Conservation (phyloP, 225 moss, liverwort and hornwort species). For the Sphagnum contortum region DNA sequence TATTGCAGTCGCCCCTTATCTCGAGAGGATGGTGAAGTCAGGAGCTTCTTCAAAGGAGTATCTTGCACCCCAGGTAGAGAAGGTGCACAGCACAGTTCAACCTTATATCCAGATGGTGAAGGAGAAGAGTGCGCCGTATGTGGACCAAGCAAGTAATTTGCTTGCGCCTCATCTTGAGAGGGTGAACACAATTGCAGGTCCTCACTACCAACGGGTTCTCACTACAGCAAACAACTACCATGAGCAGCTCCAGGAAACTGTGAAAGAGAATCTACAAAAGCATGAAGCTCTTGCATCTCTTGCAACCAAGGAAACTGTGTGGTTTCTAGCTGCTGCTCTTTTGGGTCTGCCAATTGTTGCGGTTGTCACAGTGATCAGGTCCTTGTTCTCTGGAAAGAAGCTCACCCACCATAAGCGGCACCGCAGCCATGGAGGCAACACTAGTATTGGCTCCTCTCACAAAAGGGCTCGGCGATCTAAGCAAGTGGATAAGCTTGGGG, state of each 20-base stretch:
- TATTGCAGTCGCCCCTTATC: constrained; percentile 31
- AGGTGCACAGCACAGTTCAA: constrained; percentile 24
- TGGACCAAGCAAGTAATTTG: constrained; percentile 16
- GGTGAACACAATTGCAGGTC: constrained; percentile 30
- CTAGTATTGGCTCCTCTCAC: constrained; percentile 11
- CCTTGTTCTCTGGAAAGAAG: constrained; percentile 11
- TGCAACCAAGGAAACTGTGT: constrained; percentile 15
- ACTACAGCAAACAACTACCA: constrained; percentile 25
- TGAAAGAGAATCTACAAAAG: constrained; percentile 14
- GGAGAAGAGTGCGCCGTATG: constrained; percentile 25
- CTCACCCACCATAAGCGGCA: constrained; percentile 29
- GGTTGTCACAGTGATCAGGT: constrained; percentile 20
- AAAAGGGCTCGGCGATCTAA: constrained; percentile 40
- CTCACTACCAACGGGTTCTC: constrained; percentile 32
- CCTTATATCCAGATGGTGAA: constrained; percentile 31
- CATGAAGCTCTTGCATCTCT: constrained; percentile 6
- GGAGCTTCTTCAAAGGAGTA: constrained; percentile 24
- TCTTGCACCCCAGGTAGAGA: constrained; percentile 31
- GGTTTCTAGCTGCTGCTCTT: constrained; percentile 33
- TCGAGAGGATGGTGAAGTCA: constrained; percentile 32
- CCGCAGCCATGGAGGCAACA: constrained; percentile 17
- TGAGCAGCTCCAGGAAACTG: constrained; percentile 15
- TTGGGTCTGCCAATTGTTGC: constrained; percentile 31
- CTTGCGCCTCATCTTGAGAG: constrained; percentile 42
- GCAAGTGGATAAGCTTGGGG: constrained; percentile 32